Conservation (phyloP, 2,329 filamentous ascomycete species). For the Curvularia sp. region DNA sequence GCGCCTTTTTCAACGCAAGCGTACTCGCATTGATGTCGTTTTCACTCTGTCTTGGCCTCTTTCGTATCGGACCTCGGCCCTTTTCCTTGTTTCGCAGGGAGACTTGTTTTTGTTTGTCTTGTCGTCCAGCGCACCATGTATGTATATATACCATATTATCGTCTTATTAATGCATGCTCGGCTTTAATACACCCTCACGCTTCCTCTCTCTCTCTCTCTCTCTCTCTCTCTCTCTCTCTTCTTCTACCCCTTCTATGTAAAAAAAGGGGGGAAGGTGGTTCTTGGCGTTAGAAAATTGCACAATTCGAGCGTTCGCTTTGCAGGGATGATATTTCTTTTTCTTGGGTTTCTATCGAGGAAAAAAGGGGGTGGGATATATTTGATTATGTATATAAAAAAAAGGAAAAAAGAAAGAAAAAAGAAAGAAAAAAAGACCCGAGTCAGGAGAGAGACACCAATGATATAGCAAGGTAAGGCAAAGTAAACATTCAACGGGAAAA, state of each 20-base stretch:
- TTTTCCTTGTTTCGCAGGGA: background rate
- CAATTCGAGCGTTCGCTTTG: background rate
- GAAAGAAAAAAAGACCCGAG: background rate
- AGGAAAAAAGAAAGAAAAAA: background rate
- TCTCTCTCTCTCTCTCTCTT: background rate
- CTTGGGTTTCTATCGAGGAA: background rate
- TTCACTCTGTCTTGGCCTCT: background rate
- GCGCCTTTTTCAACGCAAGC: background rate
- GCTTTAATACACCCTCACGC: background rate
- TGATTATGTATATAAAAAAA: no score
- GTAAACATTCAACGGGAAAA: background rate
- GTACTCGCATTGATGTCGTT: background rate
- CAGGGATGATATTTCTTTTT: background rate
- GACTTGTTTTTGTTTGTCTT: background rate
- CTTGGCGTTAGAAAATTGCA: background rate
- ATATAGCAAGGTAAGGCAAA: background rate
- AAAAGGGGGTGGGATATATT: background rate
- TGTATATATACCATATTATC: background rate
- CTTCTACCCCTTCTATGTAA: background rate
- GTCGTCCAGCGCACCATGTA: background rate
- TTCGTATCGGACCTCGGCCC: background rate
- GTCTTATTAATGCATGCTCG: background rate
- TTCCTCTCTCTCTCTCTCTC: background rate
- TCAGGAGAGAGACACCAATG: background rate
- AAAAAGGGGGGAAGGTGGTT: background rate